Conservation (phyloP, 2,329 filamentous ascomycete species). For the Pseudopithomyces maydicus region DNA sequence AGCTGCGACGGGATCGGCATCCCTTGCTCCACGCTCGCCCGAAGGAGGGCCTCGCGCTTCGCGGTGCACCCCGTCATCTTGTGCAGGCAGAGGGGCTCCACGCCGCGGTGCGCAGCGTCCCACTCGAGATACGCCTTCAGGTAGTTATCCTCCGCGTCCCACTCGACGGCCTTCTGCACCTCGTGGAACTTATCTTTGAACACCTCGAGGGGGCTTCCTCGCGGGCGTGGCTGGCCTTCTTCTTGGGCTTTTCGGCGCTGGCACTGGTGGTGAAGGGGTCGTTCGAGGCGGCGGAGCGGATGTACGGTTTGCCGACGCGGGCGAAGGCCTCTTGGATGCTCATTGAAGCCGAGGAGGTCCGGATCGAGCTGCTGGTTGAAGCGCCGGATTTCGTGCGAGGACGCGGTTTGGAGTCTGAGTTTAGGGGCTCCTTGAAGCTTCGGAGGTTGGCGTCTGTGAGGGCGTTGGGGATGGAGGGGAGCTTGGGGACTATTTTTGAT, state of each 20-base stretch:
- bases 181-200: slow-evolving; percentile 23
- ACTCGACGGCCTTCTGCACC: slow-evolving; percentile 28
- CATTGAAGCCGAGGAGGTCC: slow-evolving; percentile 18
- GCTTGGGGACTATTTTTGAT: background rate
- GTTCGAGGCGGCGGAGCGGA: slow-evolving; percentile 14
- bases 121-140: slow-evolving; percentile 17
- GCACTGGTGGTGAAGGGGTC: slow-evolving; percentile 20
- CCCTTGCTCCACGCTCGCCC: slow-evolving; percentile 15
- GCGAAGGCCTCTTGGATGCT: slow-evolving; percentile 30
- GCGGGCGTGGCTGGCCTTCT: slow-evolving; percentile 18
- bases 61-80: slow-evolving; percentile 33
- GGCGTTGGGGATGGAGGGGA: slow-evolving; percentile 11
- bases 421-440: slow-evolving; percentile 22
- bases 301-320: slow-evolving; percentile 26
- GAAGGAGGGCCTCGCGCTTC: slow-evolving; percentile 30
- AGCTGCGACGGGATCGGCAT: slow-evolving; percentile 4
- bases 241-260: slow-evolving; percentile 20
- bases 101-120: slow-evolving; percentile 11
- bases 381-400: slow-evolving; percentile 9
- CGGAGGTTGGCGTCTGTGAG: slow-evolving; percentile 20
- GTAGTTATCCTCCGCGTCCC: slow-evolving; percentile 29
- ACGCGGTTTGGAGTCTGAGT: slow-evolving; percentile 18
- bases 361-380: slow-evolving; percentile 13
- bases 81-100: slow-evolving; percentile 27
- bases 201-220: slow-evolving; percentile 17